Evolutionary conservation across 148 eudicot genomes (phyloP).

Genomic region (Salicornia ramosissima): DNA sequence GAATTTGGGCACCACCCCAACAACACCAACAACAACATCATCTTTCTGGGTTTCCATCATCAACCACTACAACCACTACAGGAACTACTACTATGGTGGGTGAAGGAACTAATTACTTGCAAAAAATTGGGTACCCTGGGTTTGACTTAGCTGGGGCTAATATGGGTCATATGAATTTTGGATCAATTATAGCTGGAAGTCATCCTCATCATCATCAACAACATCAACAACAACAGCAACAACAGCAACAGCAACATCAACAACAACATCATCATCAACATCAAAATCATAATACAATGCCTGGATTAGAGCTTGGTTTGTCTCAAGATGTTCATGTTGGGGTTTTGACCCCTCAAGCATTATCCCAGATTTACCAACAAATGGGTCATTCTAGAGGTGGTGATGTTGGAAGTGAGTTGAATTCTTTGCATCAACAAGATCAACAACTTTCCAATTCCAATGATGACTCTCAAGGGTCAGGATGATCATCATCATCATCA

Average conservation of each 20-base stretch:
- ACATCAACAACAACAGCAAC: conserved; percentile 9
- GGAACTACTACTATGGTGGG: conserved; percentile 18
- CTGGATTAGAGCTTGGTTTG: conserved; percentile 71
- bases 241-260: conserved; percentile 5
- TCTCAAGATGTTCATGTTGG: conserved; percentile 67
- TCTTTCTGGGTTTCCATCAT: conserved; percentile 22
- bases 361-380: conserved; percentile 65
- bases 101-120: conserved; percentile 35
- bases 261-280: conserved; percentile 6
- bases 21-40: neutral
- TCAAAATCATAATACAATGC: conserved; percentile 19
- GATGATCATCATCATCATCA: neutral
- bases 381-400: conserved; percentile 35
- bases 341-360: conserved; percentile 45
- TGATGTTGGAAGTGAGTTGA: conserved; percentile 23
- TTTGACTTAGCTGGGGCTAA: conserved; percentile 43
- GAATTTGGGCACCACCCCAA: conserved; percentile 11
- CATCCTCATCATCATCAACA: conserved; percentile 30
- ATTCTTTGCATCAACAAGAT: conserved; percentile 34
- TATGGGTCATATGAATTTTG: conserved; percentile 49
- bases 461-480: conserved; percentile 69
- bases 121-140: conserved; percentile 54
- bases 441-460: conserved; percentile 33
- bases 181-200: conserved; percentile 43
- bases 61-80: conserved; percentile 26